These are phyloP conservation scores for Eimeria acervulina DNA, from an alignment of 169 alveolate species.

Conservation along the genomic window DNA sequence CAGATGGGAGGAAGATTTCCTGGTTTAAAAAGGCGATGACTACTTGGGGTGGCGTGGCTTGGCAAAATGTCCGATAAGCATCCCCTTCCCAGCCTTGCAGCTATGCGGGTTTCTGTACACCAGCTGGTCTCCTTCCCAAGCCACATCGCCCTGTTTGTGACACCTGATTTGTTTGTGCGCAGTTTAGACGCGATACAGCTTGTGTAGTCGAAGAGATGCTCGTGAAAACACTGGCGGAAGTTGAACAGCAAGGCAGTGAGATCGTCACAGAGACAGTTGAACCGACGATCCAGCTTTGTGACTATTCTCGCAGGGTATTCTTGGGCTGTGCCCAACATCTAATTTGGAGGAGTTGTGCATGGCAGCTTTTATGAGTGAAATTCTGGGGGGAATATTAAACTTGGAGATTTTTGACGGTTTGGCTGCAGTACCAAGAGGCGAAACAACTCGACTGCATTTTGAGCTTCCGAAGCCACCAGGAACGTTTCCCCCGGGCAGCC, in stretches of 20 bases:
- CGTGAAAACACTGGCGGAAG: neutral
- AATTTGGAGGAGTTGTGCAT: neutral
- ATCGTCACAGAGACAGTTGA: neutral
- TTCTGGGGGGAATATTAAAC: neutral
- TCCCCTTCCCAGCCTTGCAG: neutral
- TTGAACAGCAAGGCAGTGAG: neutral
- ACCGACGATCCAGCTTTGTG: neutral
- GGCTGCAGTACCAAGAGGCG: neutral
- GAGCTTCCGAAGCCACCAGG: neutral
- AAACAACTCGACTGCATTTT: neutral
- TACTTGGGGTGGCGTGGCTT: neutral
- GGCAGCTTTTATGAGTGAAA: neutral
- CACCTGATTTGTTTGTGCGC: neutral
- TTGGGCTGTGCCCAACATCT: neutral
- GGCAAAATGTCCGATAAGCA: neutral
- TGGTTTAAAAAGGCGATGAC: neutral
- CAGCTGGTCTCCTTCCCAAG: neutral
- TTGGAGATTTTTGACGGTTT: neutral
- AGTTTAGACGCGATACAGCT: constrained; percentile 1
- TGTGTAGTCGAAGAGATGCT: neutral
- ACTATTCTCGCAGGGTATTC: neutral
- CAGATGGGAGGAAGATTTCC: neutral
- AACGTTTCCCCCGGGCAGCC: neutral
- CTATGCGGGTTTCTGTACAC: neutral
- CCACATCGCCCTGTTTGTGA: neutral